Evolutionary conservation across 345 rosid genomes (phyloP).

Genomic region (Arabidopsis arenosa): DNA sequence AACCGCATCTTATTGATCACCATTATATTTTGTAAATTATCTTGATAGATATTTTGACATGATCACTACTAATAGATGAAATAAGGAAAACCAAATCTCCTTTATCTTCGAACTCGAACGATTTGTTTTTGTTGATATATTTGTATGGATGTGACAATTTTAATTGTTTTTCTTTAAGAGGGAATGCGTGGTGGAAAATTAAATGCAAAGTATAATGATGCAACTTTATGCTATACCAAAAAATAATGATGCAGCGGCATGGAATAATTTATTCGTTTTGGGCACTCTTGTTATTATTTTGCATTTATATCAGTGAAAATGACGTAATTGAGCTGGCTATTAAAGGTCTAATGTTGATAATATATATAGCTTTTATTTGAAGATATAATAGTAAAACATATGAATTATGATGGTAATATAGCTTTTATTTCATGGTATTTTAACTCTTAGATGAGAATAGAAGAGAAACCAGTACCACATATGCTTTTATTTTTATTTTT

Average conservation of each 20-base stretch:
- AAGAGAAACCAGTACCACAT: not conserved
- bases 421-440: not conserved
- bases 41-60: constrained; percentile 3
- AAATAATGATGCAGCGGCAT: constrained; percentile 15
- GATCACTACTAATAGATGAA: not conserved
- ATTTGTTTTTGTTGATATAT: constrained; percentile 16
- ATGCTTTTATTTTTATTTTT: not conserved
- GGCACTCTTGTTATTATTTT: constrained; percentile 14
- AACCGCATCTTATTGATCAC: constrained; percentile 1
- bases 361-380: not conserved
- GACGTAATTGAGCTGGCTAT: constrained; percentile 7
- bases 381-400: not conserved
- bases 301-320: constrained; percentile 25
- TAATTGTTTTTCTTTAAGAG: not conserved
- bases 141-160: constrained; percentile 13
- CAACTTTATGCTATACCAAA: not conserved
- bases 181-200: constrained; percentile 26
- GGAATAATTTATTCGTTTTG: constrained; percentile 5
- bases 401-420: not conserved
- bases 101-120: not conserved
- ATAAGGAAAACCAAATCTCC: not conserved
- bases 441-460: not conserved
- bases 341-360: not conserved
- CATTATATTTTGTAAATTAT: constrained; percentile 1
- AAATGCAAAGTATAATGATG: constrained; percentile 25